Conservation (phyloP, 2,329 filamentous ascomycete genomes). For the Neoascochyta sp. region DNA sequence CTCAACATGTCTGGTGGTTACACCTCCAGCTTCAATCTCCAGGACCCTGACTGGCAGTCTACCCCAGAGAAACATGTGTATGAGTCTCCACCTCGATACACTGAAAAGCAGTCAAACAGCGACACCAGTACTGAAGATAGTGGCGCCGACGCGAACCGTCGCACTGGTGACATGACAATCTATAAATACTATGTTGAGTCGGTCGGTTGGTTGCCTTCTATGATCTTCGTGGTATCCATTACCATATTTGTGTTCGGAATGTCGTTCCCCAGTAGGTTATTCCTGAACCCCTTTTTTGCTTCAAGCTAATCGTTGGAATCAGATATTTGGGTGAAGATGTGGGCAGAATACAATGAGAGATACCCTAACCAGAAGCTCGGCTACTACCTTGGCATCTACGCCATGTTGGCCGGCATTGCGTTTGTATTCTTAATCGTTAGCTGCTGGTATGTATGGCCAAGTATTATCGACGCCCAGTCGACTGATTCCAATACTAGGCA, state of each 20-base stretch:
- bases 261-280: slow-evolving; percentile 33
- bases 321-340: slow-evolving; percentile 50
- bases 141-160: slow-evolving; percentile 29
- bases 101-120: no score
- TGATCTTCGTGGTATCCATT: slow-evolving; percentile 32
- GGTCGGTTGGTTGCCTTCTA: slow-evolving; percentile 27
- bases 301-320: slow-evolving; percentile 7
- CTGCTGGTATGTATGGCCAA: no score
- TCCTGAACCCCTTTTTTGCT: background rate
- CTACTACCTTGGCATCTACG: slow-evolving; percentile 34
- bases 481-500: no score
- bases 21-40: no score
- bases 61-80: no score
- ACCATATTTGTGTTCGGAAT: slow-evolving; percentile 35
- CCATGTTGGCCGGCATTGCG: no score
- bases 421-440: slow-evolving; percentile 31
- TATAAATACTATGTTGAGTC: slow-evolving; percentile 34
- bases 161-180: slow-evolving; percentile 32
- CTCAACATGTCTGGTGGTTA: no score
- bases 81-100: no score
- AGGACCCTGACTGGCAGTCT: no score
- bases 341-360: slow-evolving; percentile 43
- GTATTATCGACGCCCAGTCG: no score
- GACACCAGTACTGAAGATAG: no score
- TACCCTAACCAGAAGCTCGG: slow-evolving; percentile 38